These are phyloP conservation scores for Agaricales sp. DNA, from an alignment of 1,284 basidiomycete species.

Conservation along the genomic window DNA sequence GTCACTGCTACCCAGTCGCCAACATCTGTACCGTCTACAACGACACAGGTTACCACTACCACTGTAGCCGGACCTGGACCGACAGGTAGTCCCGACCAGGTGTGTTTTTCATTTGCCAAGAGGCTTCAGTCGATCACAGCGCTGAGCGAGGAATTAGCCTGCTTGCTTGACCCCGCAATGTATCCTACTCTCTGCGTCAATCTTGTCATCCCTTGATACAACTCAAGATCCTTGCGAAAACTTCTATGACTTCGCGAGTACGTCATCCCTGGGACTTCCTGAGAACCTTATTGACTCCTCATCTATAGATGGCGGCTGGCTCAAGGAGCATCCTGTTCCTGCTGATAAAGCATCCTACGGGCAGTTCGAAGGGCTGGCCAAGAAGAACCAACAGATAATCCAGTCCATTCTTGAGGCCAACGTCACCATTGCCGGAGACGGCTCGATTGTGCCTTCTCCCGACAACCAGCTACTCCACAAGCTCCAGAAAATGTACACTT, in stretches of 20 bases:
- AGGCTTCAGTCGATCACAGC: neutral
- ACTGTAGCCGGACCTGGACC: slow-evolving; percentile 29
- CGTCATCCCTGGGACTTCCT: slow-evolving; percentile 18
- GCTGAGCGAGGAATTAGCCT: too few relatives aligned
- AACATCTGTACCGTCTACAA: slow-evolving; percentile 20
- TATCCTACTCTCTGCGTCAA: slow-evolving; percentile 73
- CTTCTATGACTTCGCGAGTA: slow-evolving; percentile 89
- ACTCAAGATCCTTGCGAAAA: slow-evolving; percentile 89
- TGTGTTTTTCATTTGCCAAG: slow-evolving; percentile 15
- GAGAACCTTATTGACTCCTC: slow-evolving; percentile 4
- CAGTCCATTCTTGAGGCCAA: slow-evolving; percentile 44
- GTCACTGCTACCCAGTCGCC: slow-evolving; percentile 17
- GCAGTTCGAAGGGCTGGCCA: slow-evolving; percentile 48
- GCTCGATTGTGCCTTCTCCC: slow-evolving; percentile 20
- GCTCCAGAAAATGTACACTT: slow-evolving; percentile 71
- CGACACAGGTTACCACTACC: slow-evolving; percentile 21
- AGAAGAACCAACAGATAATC: slow-evolving; percentile 57
- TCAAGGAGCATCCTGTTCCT: slow-evolving; percentile 70
- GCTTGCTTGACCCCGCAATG: slow-evolving; percentile 76
- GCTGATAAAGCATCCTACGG: slow-evolving; percentile 70
- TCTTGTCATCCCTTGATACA: slow-evolving; percentile 76
- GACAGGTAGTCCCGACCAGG: slow-evolving; percentile 39
- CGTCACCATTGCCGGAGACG: slow-evolving; percentile 13
- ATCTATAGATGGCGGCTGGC: slow-evolving; percentile 70
- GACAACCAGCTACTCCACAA: slow-evolving; percentile 71